Base-by-base conservation (phyloP, 345 rosid species). In the Laguncularia racemosa region DNA sequence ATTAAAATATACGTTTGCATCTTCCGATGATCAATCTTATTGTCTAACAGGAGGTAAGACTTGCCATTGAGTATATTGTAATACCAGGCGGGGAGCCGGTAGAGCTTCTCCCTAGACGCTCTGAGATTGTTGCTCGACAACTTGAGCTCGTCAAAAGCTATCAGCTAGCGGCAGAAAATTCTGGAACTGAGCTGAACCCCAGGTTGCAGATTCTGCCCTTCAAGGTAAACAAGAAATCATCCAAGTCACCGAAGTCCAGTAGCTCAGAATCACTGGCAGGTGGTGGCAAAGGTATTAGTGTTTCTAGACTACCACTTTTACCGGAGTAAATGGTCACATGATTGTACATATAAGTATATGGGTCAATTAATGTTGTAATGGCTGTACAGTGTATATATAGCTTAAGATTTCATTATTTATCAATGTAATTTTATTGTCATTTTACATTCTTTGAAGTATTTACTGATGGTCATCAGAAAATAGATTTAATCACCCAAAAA, bases 11-110 rank as follows among this genome's bases (percentile, higher is more conserved):
- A n/a, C 7, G 7, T 23, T 53, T 9, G 3, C n/a, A 21, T 15
- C 40, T 26, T 15, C 56, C 14, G 26, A 23, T 13, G 28, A 20
- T 33, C 26, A 13, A 60, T 44, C 53, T 53, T 63, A 43, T 51
- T 62, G 66, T 69, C 15, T 17, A 0, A 20, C 56, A 91, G 98
- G 98, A 91, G 76, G 96, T 86, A 23, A 83, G 92, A 50, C 86
- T 88, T 57, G 96, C 96, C 20, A 91, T 91, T 0, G 92, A 91
- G 78, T 91, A 86, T 58, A 91, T 91, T 20, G 96, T 91, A 48
- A 91, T 91, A 66, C 98, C 96, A 0, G 96, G 95, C 43, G 95
- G 95, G 67, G 98, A 88, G 72, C 85, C 95, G 0, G 98, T 88
- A 65, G 98, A 91, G 78, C 98, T 91, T 68, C 98, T 91, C 54